Evolutionary conservation across 139 green algal species (phyloP).

Genomic region (Astrephomene gubernaculifera): DNA sequence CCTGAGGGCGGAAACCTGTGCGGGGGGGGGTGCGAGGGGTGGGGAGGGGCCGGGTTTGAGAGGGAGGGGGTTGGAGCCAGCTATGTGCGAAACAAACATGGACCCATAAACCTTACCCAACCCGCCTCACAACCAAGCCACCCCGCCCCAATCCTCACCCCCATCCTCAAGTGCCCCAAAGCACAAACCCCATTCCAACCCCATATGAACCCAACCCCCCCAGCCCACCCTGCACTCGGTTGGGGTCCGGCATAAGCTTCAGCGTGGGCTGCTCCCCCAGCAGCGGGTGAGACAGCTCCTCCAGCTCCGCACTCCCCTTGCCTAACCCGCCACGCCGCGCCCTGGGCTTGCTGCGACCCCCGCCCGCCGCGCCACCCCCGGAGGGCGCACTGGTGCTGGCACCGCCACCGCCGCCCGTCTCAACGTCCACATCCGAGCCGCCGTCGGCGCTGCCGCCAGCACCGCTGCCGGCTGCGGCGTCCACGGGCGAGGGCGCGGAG

Average conservation of each 20-base stretch:
- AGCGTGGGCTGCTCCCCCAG: slow-evolving; percentile 86
- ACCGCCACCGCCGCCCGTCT: no score
- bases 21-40: not conserved
- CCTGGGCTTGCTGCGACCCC: slow-evolving; percentile 39
- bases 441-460: not conserved
- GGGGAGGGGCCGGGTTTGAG: not conserved
- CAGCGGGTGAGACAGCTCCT: slow-evolving; percentile 83
- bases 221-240: slow-evolving; percentile 44
- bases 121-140: no score
- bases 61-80: not conserved
- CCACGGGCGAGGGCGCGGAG: slow-evolving; percentile 44
- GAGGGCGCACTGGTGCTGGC: no score
- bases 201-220: not conserved
- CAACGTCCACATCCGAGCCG: not conserved
- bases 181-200: not conserved
- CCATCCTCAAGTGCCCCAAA: no score
- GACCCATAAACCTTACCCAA: no score
- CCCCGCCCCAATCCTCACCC: no score
- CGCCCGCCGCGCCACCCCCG: no score
- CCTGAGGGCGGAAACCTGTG: slow-evolving; percentile 33
- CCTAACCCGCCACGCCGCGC: slow-evolving; percentile 37
- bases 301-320: slow-evolving; percentile 9
- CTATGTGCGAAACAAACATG: no score
- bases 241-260: slow-evolving; percentile 76
- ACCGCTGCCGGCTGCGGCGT: not conserved